phyloP scores from a whole-genome alignment of 83 land plant species.

The Picea abies region DNA sequence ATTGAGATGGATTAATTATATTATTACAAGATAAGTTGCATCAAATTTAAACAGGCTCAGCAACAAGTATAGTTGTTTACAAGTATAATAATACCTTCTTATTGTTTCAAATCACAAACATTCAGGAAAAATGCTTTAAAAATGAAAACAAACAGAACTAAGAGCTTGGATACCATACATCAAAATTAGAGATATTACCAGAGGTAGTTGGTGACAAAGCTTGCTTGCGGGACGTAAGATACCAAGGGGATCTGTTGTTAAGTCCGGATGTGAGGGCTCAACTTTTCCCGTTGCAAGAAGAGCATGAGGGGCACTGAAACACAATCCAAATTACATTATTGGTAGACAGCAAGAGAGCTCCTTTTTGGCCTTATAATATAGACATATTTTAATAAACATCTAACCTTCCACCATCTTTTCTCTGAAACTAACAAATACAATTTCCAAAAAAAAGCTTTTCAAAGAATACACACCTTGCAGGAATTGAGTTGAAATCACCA shows the following conservation, averaged over 20 bases:
- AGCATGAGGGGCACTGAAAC: slow-evolving; percentile 93
- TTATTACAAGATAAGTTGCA: background rate
- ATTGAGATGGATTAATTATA: no score
- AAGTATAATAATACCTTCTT: background rate
- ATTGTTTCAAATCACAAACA: slow-evolving; percentile 4
- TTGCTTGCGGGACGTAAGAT: slow-evolving; percentile 86
- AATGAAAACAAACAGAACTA: background rate
- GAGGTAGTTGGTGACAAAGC: slow-evolving; percentile 76
- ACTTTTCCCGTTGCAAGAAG: slow-evolving; percentile 93
- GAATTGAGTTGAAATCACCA: slow-evolving; percentile 97
- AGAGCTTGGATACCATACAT: background rate
- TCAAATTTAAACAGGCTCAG: background rate
- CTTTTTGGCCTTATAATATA: background rate
- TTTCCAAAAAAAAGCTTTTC: background rate
- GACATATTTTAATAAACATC: background rate
- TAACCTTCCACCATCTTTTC: background rate
- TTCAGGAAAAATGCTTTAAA: background rate
- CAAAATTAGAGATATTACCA: slow-evolving; percentile 49
- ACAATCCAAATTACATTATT: slow-evolving; percentile 10
- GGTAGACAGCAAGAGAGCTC: background rate
- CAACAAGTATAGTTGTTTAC: background rate
- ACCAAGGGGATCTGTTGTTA: slow-evolving; percentile 80
- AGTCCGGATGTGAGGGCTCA: slow-evolving; percentile 80
- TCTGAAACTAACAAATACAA: background rate
- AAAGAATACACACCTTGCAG: slow-evolving; percentile 76